A percentile compares a stretch with the other conserved stretches of the same genome.
phyloP scores from a whole-genome alignment of 352 stramenopile genomes.

The Pythium rhizo-oryzae region DNA sequence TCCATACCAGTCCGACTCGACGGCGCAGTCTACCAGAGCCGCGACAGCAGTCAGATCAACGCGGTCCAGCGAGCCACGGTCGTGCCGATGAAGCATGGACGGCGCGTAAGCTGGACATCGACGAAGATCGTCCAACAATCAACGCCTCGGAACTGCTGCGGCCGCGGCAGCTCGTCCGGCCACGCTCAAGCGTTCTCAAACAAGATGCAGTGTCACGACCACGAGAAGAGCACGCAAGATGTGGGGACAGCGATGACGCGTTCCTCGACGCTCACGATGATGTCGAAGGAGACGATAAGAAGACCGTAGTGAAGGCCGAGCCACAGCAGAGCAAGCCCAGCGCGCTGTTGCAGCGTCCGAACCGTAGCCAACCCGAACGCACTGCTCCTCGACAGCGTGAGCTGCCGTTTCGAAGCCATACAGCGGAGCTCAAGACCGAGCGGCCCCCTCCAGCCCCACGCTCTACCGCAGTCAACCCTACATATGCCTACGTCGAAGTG shows the following conservation, averaged over 20 bases:
- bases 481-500: constrained; percentile 71
- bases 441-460: not conserved
- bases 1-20: constrained; percentile 4
- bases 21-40: constrained; percentile 16
- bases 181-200: not conserved
- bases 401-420: not conserved
- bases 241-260: constrained; percentile 2
- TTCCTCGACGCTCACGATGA: constrained; percentile 5
- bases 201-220: not conserved
- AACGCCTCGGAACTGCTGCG: not conserved
- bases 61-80: not conserved
- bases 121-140: not conserved
- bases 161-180: not conserved
- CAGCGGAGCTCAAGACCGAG: not conserved
- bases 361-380: not conserved
- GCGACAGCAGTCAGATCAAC: not conserved
- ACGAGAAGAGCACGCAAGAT: not conserved
- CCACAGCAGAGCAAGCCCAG: not conserved
- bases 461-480: constrained; percentile 25
- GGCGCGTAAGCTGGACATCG: constrained; percentile 3
- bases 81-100: not conserved
- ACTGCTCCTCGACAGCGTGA: not conserved
- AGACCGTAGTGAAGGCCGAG: not conserved
- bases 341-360: not conserved
- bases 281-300: constrained; percentile 3